Evolutionary conservation across 2,329 filamentous ascomycete genomes (phyloP), one percentile per base, ranked within the genome.

Genomic region (Apiospora rasikravindrae): DNA sequence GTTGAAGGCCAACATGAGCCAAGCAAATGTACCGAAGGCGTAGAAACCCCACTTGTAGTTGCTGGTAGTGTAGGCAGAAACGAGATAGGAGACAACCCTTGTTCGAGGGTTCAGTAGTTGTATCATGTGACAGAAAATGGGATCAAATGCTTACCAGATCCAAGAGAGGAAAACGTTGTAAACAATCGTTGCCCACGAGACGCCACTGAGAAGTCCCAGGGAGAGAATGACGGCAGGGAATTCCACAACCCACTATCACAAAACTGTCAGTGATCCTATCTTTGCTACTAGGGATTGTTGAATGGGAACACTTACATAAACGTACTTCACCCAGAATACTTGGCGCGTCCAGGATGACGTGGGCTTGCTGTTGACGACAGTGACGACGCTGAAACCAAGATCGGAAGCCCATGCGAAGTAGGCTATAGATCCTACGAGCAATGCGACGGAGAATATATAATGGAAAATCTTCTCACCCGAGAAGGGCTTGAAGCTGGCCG

Each of bases 41-140:
- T 81, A 89, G 82, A 88, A 90, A 7, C 88, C 88, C 88, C 88
- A 89, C 79, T 88, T 89, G 80, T 89, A 89, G 75, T 80, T 83
- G 67, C 83, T 84, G 8, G 76, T 72, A 4, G 86, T 87, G 79
- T 84, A 86, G 70, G 87, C 86, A 29, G 81, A 82, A 70, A 84
- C 81, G 42, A 89, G 83, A 77, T 88, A 89, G 29, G 82, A 80
- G 75, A 88, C 75, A 73, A 88, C 77, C 86, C 79, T 80, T 67
- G 29, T n/a, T 22, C 19, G 19, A 22, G 16, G 8, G 5, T 64
- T 51, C 19, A 64, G 33, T 64, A 24, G 19, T n/a, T 40, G 33
- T 29, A 64, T 14, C 19, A n/a, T 13, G 19, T 4, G 33, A n/a
- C 57, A 40, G 40, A 29, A 44, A 51, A 42, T 22, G 47, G 37